Evolutionary conservation across 805 yeast species (phyloP).

Genomic region (Candida alai): DNA sequence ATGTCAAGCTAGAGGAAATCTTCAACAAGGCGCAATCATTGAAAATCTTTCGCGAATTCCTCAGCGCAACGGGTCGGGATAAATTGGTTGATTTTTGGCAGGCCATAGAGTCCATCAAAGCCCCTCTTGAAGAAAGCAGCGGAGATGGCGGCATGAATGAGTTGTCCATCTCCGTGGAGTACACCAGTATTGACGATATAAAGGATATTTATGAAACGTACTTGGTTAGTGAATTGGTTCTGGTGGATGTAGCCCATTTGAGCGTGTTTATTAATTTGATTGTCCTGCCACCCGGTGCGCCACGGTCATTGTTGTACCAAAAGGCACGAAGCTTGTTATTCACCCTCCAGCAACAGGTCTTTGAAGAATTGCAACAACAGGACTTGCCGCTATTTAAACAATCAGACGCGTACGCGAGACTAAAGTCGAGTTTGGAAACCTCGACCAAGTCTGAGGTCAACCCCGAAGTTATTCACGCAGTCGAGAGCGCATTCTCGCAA

Average conservation of each 20-base stretch:
- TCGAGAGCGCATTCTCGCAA: constrained; percentile 63
- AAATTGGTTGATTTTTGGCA: constrained; percentile 59
- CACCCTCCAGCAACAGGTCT: constrained; percentile 52
- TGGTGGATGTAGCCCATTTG: constrained; percentile 26
- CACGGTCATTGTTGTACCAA: constrained; percentile 31
- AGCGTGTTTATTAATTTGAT: constrained; percentile 16
- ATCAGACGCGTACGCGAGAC: constrained; percentile 3
- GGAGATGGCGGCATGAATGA: constrained; percentile 24
- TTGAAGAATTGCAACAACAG: constrained; percentile 44
- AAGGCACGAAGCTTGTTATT: constrained; percentile 61
- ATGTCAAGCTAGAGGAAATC: constrained; percentile 47
- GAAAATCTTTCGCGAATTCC: constrained; percentile 19
- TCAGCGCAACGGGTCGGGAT: constrained; percentile 13
- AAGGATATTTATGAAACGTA: constrained; percentile 38
- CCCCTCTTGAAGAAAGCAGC: constrained; percentile 59
- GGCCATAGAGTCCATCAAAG: constrained; percentile 61
- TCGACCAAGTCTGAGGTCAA: constrained; percentile 1
- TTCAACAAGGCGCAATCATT: constrained; percentile 46
- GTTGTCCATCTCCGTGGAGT: constrained; percentile 36
- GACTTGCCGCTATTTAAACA: constrained; percentile 57
- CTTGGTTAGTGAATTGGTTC: constrained; percentile 1
- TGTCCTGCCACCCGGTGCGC: constrained; percentile 2
- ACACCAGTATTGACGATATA: constrained; percentile 52
- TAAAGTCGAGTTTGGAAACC: background rate
- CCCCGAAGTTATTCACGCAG: constrained; percentile 52